Base-by-base conservation (phyloP, 2,329 filamentous ascomycete species). In the Parastagonospora avenae region DNA sequence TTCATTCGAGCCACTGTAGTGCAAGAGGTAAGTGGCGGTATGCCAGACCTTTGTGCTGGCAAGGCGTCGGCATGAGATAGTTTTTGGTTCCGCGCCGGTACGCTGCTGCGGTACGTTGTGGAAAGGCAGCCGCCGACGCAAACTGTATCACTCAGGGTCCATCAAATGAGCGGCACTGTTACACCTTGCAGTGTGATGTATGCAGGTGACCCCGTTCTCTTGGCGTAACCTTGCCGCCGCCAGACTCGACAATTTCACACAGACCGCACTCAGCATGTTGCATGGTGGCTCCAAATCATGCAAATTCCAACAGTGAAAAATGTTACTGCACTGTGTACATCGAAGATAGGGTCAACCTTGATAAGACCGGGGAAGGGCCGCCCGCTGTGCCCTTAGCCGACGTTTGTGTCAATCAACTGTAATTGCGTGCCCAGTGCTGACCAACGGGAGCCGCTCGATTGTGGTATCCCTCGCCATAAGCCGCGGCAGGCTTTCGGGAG, bases 381-480 rank as follows among this genome's bases (percentile, higher is more conserved):
- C 47, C 54, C 57, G 57, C 39, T 43, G 32, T 55, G 24, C 51
- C 52, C 44, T 51, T 24, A 53, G 41, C 45, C 52, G 55, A 48
- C 36, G 45, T 50, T 19, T 24, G 57, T 54, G 42, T 64, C 60
- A 68, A 68, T 65, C 59, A 67, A 65, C 51, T 35, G 14, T 14
- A 44, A 59, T 57, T 61, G 62, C 59, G 55, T 58, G 53, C 51
- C 60, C 46, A 43, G 44, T 48, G 19, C 19, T 42, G 29, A 39
- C 46, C 48, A 43, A 54, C 37, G 41, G 42, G 35, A 40, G 41
- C 42, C 40, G 44, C 39, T 44, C 48, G 39, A 45, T 42, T 49
- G 19, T 24, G 19, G 3, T 24, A 5, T 3, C 19, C 19, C 5
- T 24, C 19, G 19, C 19, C 19, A 24, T 24, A 24, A 24, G 33